Conservation (phyloP, 257 asterid species). For the Lycium ferocissimum region DNA sequence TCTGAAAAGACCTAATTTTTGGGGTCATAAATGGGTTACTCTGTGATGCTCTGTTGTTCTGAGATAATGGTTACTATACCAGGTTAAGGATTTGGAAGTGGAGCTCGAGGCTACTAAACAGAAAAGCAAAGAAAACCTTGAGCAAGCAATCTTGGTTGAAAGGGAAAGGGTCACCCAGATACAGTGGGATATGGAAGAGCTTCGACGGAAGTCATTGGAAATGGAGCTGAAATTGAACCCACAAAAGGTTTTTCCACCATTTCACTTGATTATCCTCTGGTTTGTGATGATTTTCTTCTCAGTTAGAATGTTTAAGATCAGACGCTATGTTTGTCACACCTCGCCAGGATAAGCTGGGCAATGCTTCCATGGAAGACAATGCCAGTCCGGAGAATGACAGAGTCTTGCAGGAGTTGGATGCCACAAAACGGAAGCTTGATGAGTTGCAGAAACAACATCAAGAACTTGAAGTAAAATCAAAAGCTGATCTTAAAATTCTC, state of each 20-base stretch:
- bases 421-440: slow-evolving; percentile 60
- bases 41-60: not conserved
- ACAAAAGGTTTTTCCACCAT: slow-evolving; percentile 54
- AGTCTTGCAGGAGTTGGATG: slow-evolving; percentile 63
- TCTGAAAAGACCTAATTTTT: not conserved
- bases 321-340: slow-evolving; percentile 19
- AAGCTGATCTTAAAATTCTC: slow-evolving; percentile 86
- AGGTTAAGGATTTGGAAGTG: slow-evolving; percentile 98
- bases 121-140: slow-evolving; percentile 89
- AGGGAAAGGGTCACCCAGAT: slow-evolving; percentile 93
- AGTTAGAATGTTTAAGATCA: slow-evolving; percentile 30
- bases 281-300: slow-evolving; percentile 33
- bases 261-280: slow-evolving; percentile 36
- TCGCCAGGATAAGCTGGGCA: slow-evolving; percentile 53
- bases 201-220: slow-evolving; percentile 77
- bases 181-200: slow-evolving; percentile 99
- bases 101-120: slow-evolving; percentile 89
- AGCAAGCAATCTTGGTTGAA: slow-evolving; percentile 86
- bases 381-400: slow-evolving; percentile 53
- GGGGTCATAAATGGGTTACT: slow-evolving; percentile 3
- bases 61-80: slow-evolving; percentile 31
- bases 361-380: slow-evolving; percentile 40
- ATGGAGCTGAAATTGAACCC: slow-evolving; percentile 82
- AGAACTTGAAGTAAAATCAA: slow-evolving; percentile 78
- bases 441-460: slow-evolving; percentile 69